phyloP scores from a whole-genome alignment of 371 early-diverging fungal species.

The Choanephora cucurbitarum region DNA sequence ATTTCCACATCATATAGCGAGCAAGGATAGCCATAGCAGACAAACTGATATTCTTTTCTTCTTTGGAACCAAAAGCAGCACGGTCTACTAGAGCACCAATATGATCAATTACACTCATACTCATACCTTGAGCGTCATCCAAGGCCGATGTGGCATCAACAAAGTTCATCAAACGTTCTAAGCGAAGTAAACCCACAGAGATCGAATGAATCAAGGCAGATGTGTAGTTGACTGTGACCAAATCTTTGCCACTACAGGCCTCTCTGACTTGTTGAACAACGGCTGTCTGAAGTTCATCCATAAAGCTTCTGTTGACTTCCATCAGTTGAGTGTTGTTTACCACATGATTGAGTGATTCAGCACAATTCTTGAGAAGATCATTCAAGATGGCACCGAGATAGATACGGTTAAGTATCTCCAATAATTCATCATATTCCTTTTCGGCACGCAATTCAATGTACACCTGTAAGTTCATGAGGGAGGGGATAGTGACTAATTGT shows the following conservation, averaged over 20 bases:
- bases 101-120: constrained; percentile 32
- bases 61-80: constrained; percentile 29
- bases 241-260: constrained; percentile 46
- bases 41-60: constrained; percentile 36
- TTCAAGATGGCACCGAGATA: constrained; percentile 55
- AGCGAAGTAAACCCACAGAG: constrained; percentile 41
- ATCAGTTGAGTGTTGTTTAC: constrained; percentile 36
- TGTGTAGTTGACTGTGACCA: constrained; percentile 40
- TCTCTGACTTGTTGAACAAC: constrained; percentile 49
- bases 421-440: constrained; percentile 60
- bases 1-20: constrained; percentile 51
- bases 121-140: constrained; percentile 42
- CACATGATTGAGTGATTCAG: constrained; percentile 48
- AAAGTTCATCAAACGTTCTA: constrained; percentile 38
- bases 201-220: constrained; percentile 46
- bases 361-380: constrained; percentile 34
- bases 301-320: constrained; percentile 33
- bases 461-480: constrained; percentile 59
- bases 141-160: constrained; percentile 38
- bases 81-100: constrained; percentile 35
- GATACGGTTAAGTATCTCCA: constrained; percentile 60
- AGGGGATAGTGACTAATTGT: constrained; percentile 59
- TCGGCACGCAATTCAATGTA: constrained; percentile 70
- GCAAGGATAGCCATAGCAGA: constrained; percentile 42
- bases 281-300: constrained; percentile 41